Conservation (phyloP, 306 rosid genomes). For the Rubus idaeus region DNA sequence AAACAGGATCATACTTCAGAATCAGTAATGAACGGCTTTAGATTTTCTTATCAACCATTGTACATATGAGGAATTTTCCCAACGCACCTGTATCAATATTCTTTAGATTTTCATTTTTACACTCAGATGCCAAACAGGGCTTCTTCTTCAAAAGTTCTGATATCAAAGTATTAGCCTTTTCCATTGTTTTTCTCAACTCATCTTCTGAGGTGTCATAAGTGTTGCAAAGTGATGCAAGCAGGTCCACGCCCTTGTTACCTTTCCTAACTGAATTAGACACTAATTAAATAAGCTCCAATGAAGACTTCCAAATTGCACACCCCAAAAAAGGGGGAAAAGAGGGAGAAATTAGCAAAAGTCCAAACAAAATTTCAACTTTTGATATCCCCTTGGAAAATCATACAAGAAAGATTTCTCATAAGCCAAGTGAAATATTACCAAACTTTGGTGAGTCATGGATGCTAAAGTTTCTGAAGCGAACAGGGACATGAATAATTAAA, state of each 20-base stretch:
- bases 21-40: slow-evolving; percentile 8
- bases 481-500: slow-evolving; percentile 83
- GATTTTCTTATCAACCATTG: slow-evolving; percentile 1
- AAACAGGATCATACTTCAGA: slow-evolving; percentile 9
- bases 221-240: slow-evolving; percentile 85
- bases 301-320: slow-evolving; percentile 14
- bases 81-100: slow-evolving; percentile 68
- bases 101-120: slow-evolving; percentile 62
- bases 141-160: slow-evolving; percentile 73
- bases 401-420: slow-evolving; percentile 9
- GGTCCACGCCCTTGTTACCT: slow-evolving; percentile 72
- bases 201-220: slow-evolving; percentile 75
- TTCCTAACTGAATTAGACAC: slow-evolving; percentile 59
- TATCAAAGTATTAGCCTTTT: slow-evolving; percentile 72
- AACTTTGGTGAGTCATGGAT: slow-evolving; percentile 65
- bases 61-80: slow-evolving; percentile 10
- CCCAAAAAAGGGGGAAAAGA: slow-evolving; percentile 6
- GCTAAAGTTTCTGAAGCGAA: slow-evolving; percentile 60
- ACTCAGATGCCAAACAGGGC: slow-evolving; percentile 70
- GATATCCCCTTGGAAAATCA: neutral
- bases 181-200: slow-evolving; percentile 77
- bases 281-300: slow-evolving; percentile 25
- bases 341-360: neutral
- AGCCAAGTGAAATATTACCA: slow-evolving; percentile 48
- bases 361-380: neutral